Conservation (phyloP, 805 yeast species). For the Lipomyces sp. region DNA sequence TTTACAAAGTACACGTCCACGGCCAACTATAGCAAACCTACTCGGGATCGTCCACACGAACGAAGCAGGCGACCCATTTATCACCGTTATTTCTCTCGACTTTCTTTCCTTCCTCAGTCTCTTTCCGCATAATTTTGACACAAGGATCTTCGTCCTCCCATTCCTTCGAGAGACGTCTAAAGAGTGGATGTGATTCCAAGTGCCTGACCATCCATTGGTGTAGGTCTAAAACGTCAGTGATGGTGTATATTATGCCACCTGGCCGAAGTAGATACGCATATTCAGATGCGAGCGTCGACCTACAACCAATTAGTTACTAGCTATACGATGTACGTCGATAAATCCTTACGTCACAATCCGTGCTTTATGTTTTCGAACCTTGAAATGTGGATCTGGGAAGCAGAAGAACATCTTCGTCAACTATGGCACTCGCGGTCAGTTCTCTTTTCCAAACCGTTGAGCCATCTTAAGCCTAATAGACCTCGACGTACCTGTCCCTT, state of each 20-base stretch:
- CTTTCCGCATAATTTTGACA: slow-evolving; percentile 81
- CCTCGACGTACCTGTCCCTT: slow-evolving; percentile 63
- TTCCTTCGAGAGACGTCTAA: slow-evolving; percentile 74
- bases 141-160: slow-evolving; percentile 84
- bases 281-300: slow-evolving; percentile 77
- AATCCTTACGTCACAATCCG: slow-evolving; percentile 76
- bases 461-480: too few species aligned
- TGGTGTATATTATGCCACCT: slow-evolving; percentile 89
- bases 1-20: background rate
- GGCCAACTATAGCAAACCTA: background rate
- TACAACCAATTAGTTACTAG: background rate
- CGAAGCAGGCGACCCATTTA: slow-evolving; percentile 79
- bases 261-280: slow-evolving; percentile 88
- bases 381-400: slow-evolving; percentile 99
- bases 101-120: slow-evolving; percentile 98
- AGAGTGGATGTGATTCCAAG: slow-evolving; percentile 86
- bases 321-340: background rate
- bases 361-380: slow-evolving; percentile 96
- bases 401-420: slow-evolving; percentile 89
- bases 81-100: slow-evolving; percentile 87
- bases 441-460: background rate
- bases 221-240: slow-evolving; percentile 91
- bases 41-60: slow-evolving; percentile 33
- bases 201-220: slow-evolving; percentile 97
- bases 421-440: slow-evolving; percentile 11